Percentiles rank a stretch among this genome's conserved stretches.
Evolutionary conservation across 1,139 yeast species (phyloP).

Genomic region (Kurtzmaniella natalensis): DNA sequence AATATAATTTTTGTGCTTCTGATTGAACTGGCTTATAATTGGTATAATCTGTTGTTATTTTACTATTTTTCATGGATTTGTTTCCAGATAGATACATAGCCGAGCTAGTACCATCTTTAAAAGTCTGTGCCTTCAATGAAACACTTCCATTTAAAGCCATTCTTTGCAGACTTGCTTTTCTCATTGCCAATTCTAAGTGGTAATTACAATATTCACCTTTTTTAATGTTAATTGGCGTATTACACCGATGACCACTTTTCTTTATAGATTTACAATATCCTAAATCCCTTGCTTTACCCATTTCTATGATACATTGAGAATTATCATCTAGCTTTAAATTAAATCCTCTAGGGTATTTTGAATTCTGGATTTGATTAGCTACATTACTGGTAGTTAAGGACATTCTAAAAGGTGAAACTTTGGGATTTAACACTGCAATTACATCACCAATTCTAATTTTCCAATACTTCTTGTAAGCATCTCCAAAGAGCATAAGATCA

Average conservation of each 20-base stretch:
- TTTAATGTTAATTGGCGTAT: constrained; percentile 52
- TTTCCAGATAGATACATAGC: constrained; percentile 20
- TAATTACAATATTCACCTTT: constrained; percentile 60
- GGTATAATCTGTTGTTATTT: constrained; percentile 10
- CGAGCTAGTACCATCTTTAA: constrained; percentile 16
- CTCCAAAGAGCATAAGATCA: constrained; percentile 61
- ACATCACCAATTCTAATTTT: constrained; percentile 71
- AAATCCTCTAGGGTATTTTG: constrained; percentile 39
- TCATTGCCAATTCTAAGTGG: constrained; percentile 60
- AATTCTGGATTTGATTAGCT: constrained; percentile 10
- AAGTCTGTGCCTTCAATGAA: constrained; percentile 31
- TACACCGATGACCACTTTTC: constrained; percentile 50
- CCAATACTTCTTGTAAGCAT: constrained; percentile 67
- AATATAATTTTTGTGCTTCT: constrained; percentile 11
- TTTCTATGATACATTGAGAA: constrained; percentile 54
- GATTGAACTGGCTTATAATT: constrained; percentile 7
- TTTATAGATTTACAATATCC: constrained; percentile 59
- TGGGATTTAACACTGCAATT: constrained; percentile 72
- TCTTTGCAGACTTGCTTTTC: constrained; percentile 52
- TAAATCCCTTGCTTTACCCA: constrained; percentile 69
- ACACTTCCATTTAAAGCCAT: constrained; percentile 71
- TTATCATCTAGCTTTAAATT: constrained; percentile 54
- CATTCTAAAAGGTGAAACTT: constrained; percentile 29
- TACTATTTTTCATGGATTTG: constrained; percentile 24
- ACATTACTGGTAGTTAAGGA: constrained; percentile 7